Conservation (phyloP, 352 stramenopile species). For the Pythium chondricola region DNA sequence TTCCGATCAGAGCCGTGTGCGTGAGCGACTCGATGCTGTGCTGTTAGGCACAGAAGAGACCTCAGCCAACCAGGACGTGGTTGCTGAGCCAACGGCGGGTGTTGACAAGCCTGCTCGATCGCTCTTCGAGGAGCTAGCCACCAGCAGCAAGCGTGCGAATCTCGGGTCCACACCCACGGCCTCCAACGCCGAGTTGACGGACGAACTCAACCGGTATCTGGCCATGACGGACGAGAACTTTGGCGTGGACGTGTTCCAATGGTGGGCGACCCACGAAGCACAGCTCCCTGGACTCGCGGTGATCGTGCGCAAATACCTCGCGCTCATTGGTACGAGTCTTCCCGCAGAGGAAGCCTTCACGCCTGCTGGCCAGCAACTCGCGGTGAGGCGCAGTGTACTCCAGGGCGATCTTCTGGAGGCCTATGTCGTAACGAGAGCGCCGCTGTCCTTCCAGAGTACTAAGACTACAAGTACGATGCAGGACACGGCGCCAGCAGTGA, state of each 20-base stretch:
- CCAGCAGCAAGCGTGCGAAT: slow-evolving; percentile 10
- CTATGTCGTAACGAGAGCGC: no score
- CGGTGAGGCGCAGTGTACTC: slow-evolving; percentile 1
- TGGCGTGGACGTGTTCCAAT: slow-evolving; percentile 13
- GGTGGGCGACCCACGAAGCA: slow-evolving; percentile 10
- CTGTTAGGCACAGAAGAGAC: not conserved
- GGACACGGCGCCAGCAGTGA: no score
- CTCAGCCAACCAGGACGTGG: not conserved
- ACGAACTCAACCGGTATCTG: slow-evolving; percentile 12
- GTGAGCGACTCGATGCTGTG: not conserved
- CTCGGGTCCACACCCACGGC: slow-evolving; percentile 1
- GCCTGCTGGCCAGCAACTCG: slow-evolving; percentile 2
- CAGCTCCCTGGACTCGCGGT: slow-evolving; percentile 10
- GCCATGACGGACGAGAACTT: slow-evolving; percentile 12
- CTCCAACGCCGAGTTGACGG: not conserved
- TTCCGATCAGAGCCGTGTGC: slow-evolving; percentile 4
- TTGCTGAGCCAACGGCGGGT: not conserved
- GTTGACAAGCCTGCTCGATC: not conserved
- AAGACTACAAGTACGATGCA: no score
- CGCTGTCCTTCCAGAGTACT: no score
- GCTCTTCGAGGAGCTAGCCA: slow-evolving; percentile 15
- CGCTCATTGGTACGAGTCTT: slow-evolving; percentile 5
- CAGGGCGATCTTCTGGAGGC: slow-evolving; percentile 1
- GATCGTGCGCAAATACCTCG: slow-evolving; percentile 7
- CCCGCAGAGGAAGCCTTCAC: slow-evolving; percentile 4